Evolutionary conservation across 2,329 filamentous ascomycete genomes (phyloP).

Genomic region (Tolypocladium tundrense): DNA sequence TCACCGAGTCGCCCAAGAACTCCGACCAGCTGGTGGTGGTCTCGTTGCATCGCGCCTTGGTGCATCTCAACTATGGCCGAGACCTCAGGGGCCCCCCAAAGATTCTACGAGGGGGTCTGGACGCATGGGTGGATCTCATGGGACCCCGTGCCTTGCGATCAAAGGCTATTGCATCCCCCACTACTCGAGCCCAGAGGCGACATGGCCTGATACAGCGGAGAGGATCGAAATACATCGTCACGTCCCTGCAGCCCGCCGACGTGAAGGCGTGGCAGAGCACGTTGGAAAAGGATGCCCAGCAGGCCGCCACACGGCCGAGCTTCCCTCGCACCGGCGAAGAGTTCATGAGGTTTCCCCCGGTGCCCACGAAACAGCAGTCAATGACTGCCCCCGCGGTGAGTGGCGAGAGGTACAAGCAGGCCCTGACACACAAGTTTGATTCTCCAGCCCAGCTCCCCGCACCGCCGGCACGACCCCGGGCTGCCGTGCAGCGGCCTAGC

Average conservation of each 20-base stretch:
- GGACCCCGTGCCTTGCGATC: conserved; percentile 53
- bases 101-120: conserved; percentile 70
- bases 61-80: conserved; percentile 73
- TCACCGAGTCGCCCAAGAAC: conserved; percentile 28
- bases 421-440: conserved; percentile 22
- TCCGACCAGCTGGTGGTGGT: conserved; percentile 47
- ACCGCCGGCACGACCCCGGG: conserved; percentile 57
- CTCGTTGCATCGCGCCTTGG: conserved; percentile 67
- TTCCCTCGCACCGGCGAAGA: conserved; percentile 70
- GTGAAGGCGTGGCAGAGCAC: conserved; percentile 71
- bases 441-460: conserved; percentile 38
- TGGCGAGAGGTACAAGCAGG: conserved; percentile 15
- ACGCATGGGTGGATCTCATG: conserved; percentile 79
- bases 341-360: conserved; percentile 73
- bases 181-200: conserved; percentile 8
- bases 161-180: conserved; percentile 23
- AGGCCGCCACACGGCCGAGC: conserved; percentile 34
- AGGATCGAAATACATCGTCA: conserved; percentile 38
- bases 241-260: conserved; percentile 71
- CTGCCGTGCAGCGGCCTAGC: conserved; percentile 57
- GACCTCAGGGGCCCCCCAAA: conserved; percentile 64
- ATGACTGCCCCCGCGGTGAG: conserved; percentile 36
- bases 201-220: conserved; percentile 21
- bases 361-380: conserved; percentile 50
- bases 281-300: conserved; percentile 53